A percentile compares a stretch with the other conserved stretches of the same genome.
Conservation (phyloP, 2,329 filamentous ascomycete species). For the Curvularia eragrostidis region DNA sequence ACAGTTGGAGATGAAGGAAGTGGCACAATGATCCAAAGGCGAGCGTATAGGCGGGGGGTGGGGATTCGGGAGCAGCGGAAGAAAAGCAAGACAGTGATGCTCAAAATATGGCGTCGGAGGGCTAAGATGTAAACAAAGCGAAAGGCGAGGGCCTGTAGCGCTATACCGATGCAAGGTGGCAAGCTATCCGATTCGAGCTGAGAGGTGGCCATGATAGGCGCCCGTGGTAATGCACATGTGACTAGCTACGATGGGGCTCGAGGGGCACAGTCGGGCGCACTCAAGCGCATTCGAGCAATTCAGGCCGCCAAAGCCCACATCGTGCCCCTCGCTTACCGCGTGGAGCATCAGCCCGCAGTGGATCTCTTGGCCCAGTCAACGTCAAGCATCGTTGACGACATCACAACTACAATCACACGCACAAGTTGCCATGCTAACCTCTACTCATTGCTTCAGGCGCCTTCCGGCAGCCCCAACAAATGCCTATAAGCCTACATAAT, state of each 20-base stretch:
- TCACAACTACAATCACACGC: slow-evolving; percentile 20
- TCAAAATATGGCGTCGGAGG: slow-evolving; percentile 10
- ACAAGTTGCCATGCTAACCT: slow-evolving; percentile 20
- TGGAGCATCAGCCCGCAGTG: slow-evolving; percentile 15
- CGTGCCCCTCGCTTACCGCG: slow-evolving; percentile 25
- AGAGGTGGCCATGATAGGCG: slow-evolving; percentile 8
- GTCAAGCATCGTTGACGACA: slow-evolving; percentile 25
- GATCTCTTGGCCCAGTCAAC: slow-evolving; percentile 13
- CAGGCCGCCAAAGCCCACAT: slow-evolving; percentile 7
- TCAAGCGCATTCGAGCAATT: too few relatives aligned
- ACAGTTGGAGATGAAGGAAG: background rate
- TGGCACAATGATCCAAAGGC: background rate
- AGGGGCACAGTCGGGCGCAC: too few relatives aligned
- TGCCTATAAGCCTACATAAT: slow-evolving; percentile 36
- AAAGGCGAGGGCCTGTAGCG: slow-evolving; percentile 24
- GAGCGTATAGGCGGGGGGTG: background rate
- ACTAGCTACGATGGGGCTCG: background rate
- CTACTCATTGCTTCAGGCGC: slow-evolving; percentile 32
- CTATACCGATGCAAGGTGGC: slow-evolving; percentile 23
- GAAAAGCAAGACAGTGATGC: slow-evolving; percentile 4
- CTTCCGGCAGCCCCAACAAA: slow-evolving; percentile 30
- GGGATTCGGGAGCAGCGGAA: background rate
- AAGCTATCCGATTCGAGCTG: slow-evolving; percentile 13
- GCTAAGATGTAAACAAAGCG: slow-evolving; percentile 13
- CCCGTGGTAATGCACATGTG: slow-evolving; percentile 1